Evolutionary conservation across 805 yeast species (phyloP).

Genomic region (Sungouiozyma intestinalis): DNA sequence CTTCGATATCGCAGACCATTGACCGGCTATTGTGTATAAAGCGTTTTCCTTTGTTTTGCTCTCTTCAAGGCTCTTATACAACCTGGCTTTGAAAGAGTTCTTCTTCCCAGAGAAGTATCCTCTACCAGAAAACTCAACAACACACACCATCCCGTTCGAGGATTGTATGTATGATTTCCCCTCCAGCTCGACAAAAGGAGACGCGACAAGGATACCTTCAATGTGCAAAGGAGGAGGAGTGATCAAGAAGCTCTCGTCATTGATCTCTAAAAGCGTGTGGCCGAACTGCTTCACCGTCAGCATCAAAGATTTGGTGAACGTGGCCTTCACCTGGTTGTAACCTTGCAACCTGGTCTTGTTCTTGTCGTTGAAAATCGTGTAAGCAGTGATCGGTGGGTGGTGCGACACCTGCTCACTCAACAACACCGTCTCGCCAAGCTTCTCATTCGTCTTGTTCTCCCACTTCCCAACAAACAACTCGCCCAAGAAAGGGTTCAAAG

Average conservation of each 20-base stretch:
- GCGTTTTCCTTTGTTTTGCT: constrained; percentile 48
- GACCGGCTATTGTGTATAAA: constrained; percentile 75
- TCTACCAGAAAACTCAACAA: constrained; percentile 77
- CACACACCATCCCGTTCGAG: constrained; percentile 63
- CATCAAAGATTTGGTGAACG: constrained; percentile 64
- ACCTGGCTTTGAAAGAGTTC: constrained; percentile 80
- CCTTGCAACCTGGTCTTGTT: constrained; percentile 69
- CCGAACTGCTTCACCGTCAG: constrained; percentile 87
- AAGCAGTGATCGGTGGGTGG: constrained; percentile 97
- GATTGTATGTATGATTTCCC: constrained; percentile 79
- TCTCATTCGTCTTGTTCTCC: constrained; percentile 44
- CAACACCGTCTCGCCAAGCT: constrained; percentile 65
- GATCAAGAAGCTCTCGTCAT: constrained; percentile 58
- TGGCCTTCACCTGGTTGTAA: constrained; percentile 79
- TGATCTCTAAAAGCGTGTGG: constrained; percentile 66
- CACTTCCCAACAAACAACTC: constrained; percentile 89
- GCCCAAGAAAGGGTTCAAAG: constrained; percentile 91
- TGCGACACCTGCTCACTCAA: constrained; percentile 91
- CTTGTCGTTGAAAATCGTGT: constrained; percentile 65
- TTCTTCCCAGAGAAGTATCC: constrained; percentile 95
- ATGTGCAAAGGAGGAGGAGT: constrained; percentile 93
- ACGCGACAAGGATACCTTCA: constrained; percentile 82
- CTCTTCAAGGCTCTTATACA: constrained; percentile 48
- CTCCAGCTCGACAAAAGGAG: constrained; percentile 92
- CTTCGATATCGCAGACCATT: constrained; percentile 81